phyloP scores from a whole-genome alignment of 1,139 yeast species.

The Scheffersomyces titani region DNA sequence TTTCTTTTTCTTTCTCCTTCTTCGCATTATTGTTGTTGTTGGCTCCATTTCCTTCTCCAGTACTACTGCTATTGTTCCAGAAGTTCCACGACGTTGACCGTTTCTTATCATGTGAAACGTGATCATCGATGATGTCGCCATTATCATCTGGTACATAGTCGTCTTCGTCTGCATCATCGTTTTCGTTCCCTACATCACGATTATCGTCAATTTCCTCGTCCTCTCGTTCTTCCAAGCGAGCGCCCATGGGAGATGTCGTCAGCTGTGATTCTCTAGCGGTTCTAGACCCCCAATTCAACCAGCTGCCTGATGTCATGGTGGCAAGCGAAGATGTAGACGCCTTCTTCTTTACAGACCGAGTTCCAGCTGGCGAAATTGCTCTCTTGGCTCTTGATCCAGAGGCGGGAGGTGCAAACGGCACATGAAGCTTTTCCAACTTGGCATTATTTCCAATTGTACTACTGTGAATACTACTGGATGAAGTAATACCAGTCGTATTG shows the following conservation, averaged over 20 bases:
- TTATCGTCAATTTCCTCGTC: slow-evolving; percentile 4
- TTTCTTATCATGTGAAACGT: slow-evolving; percentile 24
- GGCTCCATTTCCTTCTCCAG: slow-evolving; percentile 3
- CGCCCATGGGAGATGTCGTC: slow-evolving; percentile 4
- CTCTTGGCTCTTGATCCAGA: neutral
- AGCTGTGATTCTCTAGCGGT: neutral
- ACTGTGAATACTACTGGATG: neutral
- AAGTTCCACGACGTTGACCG: slow-evolving; percentile 36
- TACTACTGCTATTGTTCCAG: slow-evolving; percentile 27
- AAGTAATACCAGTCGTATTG: neutral
- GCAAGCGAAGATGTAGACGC: slow-evolving; percentile 21
- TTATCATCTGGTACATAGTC: slow-evolving; percentile 26
- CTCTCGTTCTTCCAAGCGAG: slow-evolving; percentile 7
- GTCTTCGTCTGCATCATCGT: slow-evolving; percentile 22
- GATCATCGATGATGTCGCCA: slow-evolving; percentile 38
- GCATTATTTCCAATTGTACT: neutral
- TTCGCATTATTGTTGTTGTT: slow-evolving; percentile 9
- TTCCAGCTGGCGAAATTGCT: neutral
- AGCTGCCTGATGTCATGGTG: slow-evolving; percentile 21
- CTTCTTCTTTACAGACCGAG: slow-evolving; percentile 11
- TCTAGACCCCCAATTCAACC: slow-evolving; percentile 12
- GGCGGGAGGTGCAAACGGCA: neutral
- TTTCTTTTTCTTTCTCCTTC: slow-evolving; percentile 6
- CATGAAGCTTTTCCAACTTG: neutral
- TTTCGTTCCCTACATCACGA: slow-evolving; percentile 8